phyloP scores from a whole-genome alignment of 768 basidiomycete genomes.

The Rhizopogon rudus region DNA sequence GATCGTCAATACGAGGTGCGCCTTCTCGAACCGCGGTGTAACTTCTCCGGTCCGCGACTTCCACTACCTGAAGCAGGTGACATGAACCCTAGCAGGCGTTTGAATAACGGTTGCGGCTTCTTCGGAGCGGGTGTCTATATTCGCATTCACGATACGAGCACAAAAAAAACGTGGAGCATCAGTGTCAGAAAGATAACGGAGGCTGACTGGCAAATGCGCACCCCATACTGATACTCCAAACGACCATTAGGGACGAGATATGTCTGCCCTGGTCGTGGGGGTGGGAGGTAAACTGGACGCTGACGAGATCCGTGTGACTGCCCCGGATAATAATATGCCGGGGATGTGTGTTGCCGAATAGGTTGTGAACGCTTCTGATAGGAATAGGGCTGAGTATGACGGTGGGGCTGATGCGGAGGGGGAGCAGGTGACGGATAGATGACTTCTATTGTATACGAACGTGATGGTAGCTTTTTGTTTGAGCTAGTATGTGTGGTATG shows the following conservation, averaged over 20 bases:
- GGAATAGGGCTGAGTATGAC: slow-evolving; percentile 4
- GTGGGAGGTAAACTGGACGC: slow-evolving; percentile 10
- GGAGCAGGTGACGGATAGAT: slow-evolving; percentile 10
- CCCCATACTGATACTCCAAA: slow-evolving; percentile 25
- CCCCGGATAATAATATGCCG: slow-evolving; percentile 13
- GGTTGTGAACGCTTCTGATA: slow-evolving; percentile 18
- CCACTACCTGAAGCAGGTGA: slow-evolving; percentile 21
- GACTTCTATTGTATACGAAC: slow-evolving; percentile 13
- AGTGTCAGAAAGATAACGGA: slow-evolving; percentile 11
- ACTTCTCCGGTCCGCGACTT: slow-evolving; percentile 16
- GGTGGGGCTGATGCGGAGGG: slow-evolving; percentile 2
- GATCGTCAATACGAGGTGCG: slow-evolving; percentile 15
- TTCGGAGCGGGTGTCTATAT: slow-evolving; percentile 26
- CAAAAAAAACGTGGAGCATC: slow-evolving; percentile 7
- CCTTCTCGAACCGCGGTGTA: slow-evolving; percentile 7
- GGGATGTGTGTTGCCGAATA: slow-evolving; percentile 14
- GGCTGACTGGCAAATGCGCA: slow-evolving; percentile 13
- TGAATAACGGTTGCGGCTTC: slow-evolving; percentile 27
- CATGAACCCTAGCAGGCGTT: slow-evolving; percentile 24
- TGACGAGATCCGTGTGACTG: slow-evolving; percentile 11
- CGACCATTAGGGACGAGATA: slow-evolving; percentile 11
- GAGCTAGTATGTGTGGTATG: slow-evolving; percentile 17
- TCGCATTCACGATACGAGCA: slow-evolving; percentile 2
- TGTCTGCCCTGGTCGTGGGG: slow-evolving; percentile 25
- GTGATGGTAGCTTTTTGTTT: slow-evolving; percentile 9